Evolutionary conservation across 179 eudicot species (phyloP), one percentile per base, ranked within the genome.

Genomic region (Drosera spatulata): DNA sequence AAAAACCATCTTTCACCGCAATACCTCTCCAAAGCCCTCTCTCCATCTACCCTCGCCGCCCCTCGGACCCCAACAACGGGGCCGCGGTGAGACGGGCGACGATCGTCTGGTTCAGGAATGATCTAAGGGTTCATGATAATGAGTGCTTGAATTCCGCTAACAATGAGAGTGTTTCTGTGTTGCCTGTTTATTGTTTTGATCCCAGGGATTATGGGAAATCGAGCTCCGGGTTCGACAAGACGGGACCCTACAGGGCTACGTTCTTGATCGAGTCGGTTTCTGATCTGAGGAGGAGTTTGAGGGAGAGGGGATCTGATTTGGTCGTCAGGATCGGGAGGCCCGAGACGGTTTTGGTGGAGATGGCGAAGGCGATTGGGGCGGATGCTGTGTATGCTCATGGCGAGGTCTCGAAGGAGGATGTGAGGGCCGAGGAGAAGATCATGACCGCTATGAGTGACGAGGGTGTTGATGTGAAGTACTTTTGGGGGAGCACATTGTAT

Each of bases 401-500:
- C 39, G 98, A 91, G 78, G 91, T 91, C 43, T 82, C 91, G 3
- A 78, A 75, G 5, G 95, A 79, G 60, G 98, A 91, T 70, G 87
- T 85, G 49, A 85, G 84, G 67, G 60, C 81, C 4, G 98, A 91
- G 79, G 83, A 69, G 57, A 85, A 73, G 76, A 74, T 88, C 10
- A 95, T 85, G 74, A 64, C 65, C 14, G 87, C 68, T 2, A 65
- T 91, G 87, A 91, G 76, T 70, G 95, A 91, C 53, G 91, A 88
- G 39, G 95, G 96, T 0, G 80, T 91, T 3, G 96, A 91, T 61
- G 85, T 91, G 47, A 91, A 85, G 82, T 88, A 91, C 73, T 88
- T 82, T 68, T 91, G 98, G 98, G 98, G 98, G 10, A 91, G 98
- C 66, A 91, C 98, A 49, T 71, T 91, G 80, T 85, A 80, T 61